Conservation (phyloP, 441 rosid species). For the Flueggea neowawraea region DNA sequence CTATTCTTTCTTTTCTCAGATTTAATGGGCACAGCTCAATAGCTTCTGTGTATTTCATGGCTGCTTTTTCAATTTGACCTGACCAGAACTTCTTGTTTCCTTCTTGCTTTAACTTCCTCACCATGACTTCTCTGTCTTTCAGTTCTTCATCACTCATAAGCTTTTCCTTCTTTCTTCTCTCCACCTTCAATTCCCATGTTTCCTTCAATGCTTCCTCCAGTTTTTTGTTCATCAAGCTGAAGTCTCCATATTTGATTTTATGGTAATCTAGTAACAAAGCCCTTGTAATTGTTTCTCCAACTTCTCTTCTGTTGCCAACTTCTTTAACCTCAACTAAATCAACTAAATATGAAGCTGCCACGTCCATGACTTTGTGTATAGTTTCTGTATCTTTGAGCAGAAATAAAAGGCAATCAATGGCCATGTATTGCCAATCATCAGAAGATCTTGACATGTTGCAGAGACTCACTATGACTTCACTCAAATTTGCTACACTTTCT, state of each 20-base stretch:
- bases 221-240: conserved; percentile 37
- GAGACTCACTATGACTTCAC: conserved; percentile 37
- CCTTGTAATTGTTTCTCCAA: conserved; percentile 54
- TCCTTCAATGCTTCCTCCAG: conserved; percentile 45
- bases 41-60: conserved; percentile 43
- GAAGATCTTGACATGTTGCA: conserved; percentile 67
- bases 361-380: conserved; percentile 46
- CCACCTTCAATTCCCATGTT: conserved; percentile 59
- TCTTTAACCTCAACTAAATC: conserved; percentile 62
- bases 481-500: conserved; percentile 30
- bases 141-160: conserved; percentile 42
- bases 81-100: conserved; percentile 54
- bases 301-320: conserved; percentile 24
- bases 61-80: conserved; percentile 50
- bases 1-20: conserved; percentile 56
- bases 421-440: conserved; percentile 68
- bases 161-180: conserved; percentile 53
- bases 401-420: conserved; percentile 59
- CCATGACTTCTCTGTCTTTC: conserved; percentile 34
- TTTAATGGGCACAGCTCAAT: conserved; percentile 51
- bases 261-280: conserved; percentile 48
- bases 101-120: conserved; percentile 42
- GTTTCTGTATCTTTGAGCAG: conserved; percentile 68
- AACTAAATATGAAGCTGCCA: conserved; percentile 40
- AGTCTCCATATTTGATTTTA: conserved; percentile 40